Percentiles rank a stretch among this genome's conserved stretches.
These are phyloP conservation scores for Fereydounia khargensis DNA, from an alignment of 1,284 basidiomycete genomes.

Conservation along the genomic window DNA sequence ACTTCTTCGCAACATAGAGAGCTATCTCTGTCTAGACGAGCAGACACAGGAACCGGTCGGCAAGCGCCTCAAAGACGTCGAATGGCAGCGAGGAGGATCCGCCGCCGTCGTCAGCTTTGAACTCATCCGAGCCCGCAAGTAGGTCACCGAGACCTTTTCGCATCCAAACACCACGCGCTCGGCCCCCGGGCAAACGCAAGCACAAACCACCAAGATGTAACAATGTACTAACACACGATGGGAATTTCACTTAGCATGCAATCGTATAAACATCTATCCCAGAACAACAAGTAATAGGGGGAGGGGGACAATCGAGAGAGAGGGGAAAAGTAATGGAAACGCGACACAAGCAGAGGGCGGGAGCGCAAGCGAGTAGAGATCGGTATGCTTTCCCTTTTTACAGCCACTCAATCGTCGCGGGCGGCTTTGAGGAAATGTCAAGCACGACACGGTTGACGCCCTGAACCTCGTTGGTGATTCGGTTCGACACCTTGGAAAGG, in stretches of 20 bases:
- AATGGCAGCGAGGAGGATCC: slow-evolving; percentile 22
- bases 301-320: neutral
- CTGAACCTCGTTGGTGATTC: slow-evolving; percentile 95
- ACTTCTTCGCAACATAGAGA: slow-evolving; percentile 10
- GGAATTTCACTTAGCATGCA: neutral
- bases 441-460: slow-evolving; percentile 66
- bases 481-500: slow-evolving; percentile 84
- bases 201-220: too few relatives aligned
- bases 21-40: slow-evolving; percentile 2
- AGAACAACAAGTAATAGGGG: neutral
- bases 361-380: neutral
- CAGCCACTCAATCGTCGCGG: slow-evolving; percentile 66
- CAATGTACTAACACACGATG: neutral
- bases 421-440: slow-evolving; percentile 96
- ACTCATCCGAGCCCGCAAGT: slow-evolving; percentile 1
- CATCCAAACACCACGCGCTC: too few relatives aligned
- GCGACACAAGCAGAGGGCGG: too few relatives aligned
- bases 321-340: too few relatives aligned
- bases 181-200: too few relatives aligned
- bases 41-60: slow-evolving; percentile 3
- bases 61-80: slow-evolving; percentile 13
- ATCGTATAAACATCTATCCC: slow-evolving; percentile 1
- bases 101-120: slow-evolving; percentile 27
- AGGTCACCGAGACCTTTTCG: too few relatives aligned
- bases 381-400: slow-evolving; percentile 14